These are phyloP conservation scores for Royoungia palumana DNA, from an alignment of 768 basidiomycete species.

Conservation along the genomic window DNA sequence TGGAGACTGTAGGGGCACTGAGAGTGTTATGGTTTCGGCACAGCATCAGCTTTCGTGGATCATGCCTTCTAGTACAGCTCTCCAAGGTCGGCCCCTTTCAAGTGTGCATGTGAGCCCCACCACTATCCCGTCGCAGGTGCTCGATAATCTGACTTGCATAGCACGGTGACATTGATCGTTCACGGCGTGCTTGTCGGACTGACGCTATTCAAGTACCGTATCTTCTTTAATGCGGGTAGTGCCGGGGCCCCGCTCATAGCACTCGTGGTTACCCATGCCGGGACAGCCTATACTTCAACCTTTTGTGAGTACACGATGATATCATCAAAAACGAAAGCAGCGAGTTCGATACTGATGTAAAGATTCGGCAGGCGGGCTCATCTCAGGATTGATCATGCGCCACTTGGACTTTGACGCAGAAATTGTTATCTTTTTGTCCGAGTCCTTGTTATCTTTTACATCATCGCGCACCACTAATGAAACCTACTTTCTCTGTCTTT, in stretches of 20 bases:
- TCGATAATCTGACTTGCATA: neutral
- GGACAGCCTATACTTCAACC: constrained; percentile 6
- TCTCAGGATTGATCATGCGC: neutral
- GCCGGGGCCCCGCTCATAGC: constrained; percentile 18
- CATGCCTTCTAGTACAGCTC: constrained; percentile 7
- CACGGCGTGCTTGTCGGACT: constrained; percentile 16
- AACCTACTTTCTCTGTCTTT: neutral
- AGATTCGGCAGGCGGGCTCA: neutral
- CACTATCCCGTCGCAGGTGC: neutral
- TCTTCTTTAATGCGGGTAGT: constrained; percentile 11
- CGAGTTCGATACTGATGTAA: neutral
- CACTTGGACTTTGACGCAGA: neutral
- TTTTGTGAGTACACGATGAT: constrained; percentile 7
- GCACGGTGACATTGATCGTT: constrained; percentile 10
- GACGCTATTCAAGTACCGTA: constrained; percentile 20
- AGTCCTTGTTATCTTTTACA: neutral
- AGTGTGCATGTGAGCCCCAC: constrained; percentile 7
- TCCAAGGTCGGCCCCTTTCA: neutral
- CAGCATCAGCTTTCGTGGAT: neutral
- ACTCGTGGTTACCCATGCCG: constrained; percentile 17
- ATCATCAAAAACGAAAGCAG: neutral
- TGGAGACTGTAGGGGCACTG: neutral
- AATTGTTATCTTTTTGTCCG: constrained; percentile 3
- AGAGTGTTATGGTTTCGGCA: constrained; percentile 1
- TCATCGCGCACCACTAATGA: constrained; percentile 1